phyloP scores from a whole-genome alignment of 2,329 filamentous ascomycete genomes.

The Cryphonectria nitschkei region DNA sequence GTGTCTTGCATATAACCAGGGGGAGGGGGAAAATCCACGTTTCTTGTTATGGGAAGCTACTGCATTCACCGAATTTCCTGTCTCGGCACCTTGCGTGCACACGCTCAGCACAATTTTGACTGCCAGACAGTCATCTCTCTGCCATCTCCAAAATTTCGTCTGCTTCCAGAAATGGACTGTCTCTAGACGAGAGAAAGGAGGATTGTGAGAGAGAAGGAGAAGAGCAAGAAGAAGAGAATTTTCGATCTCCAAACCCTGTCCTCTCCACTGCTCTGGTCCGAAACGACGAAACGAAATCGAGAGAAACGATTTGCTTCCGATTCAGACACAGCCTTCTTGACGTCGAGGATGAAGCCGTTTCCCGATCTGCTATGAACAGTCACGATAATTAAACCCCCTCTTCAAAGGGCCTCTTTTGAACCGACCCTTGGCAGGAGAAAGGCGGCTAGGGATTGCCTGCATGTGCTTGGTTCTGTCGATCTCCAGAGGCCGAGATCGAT shows the following conservation, averaged over 20 bases:
- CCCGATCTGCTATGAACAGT: background rate
- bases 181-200: background rate
- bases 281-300: background rate
- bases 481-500: background rate
- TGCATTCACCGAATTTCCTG: background rate
- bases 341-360: background rate
- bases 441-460: background rate
- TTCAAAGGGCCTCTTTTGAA: background rate
- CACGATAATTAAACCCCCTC: background rate
- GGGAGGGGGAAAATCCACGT: too few relatives aligned
- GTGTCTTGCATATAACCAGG: background rate
- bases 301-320: background rate
- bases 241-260: background rate
- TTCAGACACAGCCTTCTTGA: background rate
- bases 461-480: background rate
- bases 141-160: background rate
- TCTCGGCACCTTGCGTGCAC: too few relatives aligned
- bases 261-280: background rate
- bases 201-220: too few relatives aligned
- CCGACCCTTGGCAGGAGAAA: background rate
- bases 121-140: background rate
- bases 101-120: too few relatives aligned
- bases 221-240: background rate
- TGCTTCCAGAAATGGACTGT: background rate
- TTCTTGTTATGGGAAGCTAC: too few relatives aligned